phyloP scores from a whole-genome alignment of 2,329 filamentous ascomycete genomes.

The Pseudogymnoascus sp. region DNA sequence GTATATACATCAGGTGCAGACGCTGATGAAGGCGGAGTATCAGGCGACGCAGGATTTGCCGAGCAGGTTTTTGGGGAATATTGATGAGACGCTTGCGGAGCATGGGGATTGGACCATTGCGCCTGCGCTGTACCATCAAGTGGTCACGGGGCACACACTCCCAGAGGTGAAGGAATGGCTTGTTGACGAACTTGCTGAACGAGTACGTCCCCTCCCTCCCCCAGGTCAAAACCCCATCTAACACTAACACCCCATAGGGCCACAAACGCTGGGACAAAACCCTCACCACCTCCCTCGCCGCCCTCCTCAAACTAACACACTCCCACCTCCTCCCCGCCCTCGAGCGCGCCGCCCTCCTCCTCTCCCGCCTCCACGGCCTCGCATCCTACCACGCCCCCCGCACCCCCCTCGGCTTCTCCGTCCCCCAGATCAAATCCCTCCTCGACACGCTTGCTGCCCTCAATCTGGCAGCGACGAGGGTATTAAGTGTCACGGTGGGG shows the following conservation, averaged over 20 bases:
- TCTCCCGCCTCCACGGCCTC: slow-evolving; percentile 75
- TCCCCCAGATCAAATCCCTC: slow-evolving; percentile 52
- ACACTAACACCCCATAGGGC: slow-evolving; percentile 47
- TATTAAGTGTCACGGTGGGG: slow-evolving; percentile 61
- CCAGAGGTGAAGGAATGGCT: slow-evolving; percentile 78
- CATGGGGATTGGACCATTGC: slow-evolving; percentile 59
- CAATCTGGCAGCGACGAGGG: slow-evolving; percentile 65
- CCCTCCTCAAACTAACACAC: slow-evolving; percentile 68
- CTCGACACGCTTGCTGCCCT: slow-evolving; percentile 67
- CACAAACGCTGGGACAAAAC: slow-evolving; percentile 95
- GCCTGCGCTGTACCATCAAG: slow-evolving; percentile 73
- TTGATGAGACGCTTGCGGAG: slow-evolving; percentile 67
- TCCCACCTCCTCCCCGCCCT: slow-evolving; percentile 84
- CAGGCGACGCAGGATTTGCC: slow-evolving; percentile 75
- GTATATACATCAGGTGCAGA: slow-evolving; percentile 74
- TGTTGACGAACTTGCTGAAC: slow-evolving; percentile 70
- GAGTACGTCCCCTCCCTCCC: slow-evolving; percentile 42
- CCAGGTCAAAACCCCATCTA: slow-evolving; percentile 8
- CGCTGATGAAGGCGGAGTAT: slow-evolving; percentile 75
- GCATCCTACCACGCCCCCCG: slow-evolving; percentile 66
- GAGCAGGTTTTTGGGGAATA: slow-evolving; percentile 64
- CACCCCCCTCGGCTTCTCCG: slow-evolving; percentile 55
- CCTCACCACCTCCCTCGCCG: slow-evolving; percentile 67
- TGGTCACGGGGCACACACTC: slow-evolving; percentile 74
- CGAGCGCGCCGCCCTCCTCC: slow-evolving; percentile 71